Evolutionary conservation across 352 stramenopile genomes (phyloP).

Genomic region (Globisporangium nodosum): DNA sequence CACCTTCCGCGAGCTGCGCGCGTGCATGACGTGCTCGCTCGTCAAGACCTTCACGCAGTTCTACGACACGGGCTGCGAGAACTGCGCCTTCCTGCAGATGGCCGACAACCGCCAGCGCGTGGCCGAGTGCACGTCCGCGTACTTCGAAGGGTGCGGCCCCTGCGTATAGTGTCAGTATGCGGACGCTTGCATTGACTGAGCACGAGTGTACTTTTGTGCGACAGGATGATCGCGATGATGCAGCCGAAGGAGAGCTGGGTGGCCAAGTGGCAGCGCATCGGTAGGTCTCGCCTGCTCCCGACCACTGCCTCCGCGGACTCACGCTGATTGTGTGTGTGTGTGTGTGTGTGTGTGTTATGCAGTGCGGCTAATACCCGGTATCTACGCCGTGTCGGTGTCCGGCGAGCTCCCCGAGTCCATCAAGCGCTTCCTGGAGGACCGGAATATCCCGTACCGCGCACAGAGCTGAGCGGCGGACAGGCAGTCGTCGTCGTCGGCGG

Average conservation of each 20-base stretch:
- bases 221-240: constrained; percentile 86
- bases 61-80: constrained; percentile 88
- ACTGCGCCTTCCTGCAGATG: constrained; percentile 87
- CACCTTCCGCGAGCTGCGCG: constrained; percentile 83
- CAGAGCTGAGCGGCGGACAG: constrained; percentile 34
- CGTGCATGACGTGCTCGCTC: constrained; percentile 87
- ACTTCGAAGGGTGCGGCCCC: constrained; percentile 74
- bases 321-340: not conserved
- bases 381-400: constrained; percentile 86
- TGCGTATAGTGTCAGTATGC: not conserved
- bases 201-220: not conserved
- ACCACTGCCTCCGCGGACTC: not conserved
- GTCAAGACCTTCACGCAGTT: constrained; percentile 90
- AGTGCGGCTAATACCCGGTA: constrained; percentile 78
- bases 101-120: constrained; percentile 86
- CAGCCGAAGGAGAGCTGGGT: constrained; percentile 87
- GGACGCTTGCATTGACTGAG: not conserved
- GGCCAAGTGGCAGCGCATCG: constrained; percentile 86
- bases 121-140: constrained; percentile 84
- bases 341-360: not conserved
- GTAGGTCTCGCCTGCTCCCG: constrained; percentile 19
- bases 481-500: not conserved
- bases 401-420: constrained; percentile 84
- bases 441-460: constrained; percentile 82
- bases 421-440: constrained; percentile 83